Conservation (phyloP, 1,284 basidiomycete species). For the Phaffia rhodozyma region DNA sequence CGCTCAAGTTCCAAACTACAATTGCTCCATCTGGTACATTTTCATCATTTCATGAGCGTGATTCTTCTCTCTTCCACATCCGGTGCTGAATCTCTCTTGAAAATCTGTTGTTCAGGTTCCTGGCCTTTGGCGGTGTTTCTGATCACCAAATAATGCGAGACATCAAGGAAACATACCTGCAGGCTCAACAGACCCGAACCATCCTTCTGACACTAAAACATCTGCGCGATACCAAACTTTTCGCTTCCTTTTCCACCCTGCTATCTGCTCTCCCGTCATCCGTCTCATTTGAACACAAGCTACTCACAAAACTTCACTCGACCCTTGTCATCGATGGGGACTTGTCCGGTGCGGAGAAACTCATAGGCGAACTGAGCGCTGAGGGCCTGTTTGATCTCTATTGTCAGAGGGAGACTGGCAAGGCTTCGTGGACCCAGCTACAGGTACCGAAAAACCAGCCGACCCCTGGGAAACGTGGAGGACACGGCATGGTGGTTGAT, state of each 20-base stretch:
- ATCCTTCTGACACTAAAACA: constrained; percentile 11
- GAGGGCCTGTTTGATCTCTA: constrained; percentile 5
- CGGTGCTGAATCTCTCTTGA: too few relatives aligned
- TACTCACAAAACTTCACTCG: constrained; percentile 6
- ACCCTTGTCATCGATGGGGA: constrained; percentile 1
- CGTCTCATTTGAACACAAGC: background rate
- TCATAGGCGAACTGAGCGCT: background rate
- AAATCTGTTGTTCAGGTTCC: background rate
- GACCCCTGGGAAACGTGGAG: background rate
- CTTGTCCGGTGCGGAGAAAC: background rate
- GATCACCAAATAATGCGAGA: background rate
- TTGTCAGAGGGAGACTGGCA: background rate
- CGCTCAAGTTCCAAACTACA: constrained; percentile 12
- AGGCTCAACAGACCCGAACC: constrained; percentile 1
- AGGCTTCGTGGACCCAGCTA: constrained; percentile 1
- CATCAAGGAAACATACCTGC: background rate
- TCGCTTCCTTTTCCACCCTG: background rate
- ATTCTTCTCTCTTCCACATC: background rate
- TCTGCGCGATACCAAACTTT: background rate
- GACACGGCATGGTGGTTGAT: background rate
- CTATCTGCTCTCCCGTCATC: background rate
- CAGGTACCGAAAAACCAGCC: background rate
- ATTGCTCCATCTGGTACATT: constrained; percentile 10
- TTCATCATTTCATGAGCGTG: background rate
- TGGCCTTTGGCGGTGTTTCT: constrained; percentile 1